Evolutionary conservation across 2,329 filamentous ascomycete species (phyloP), one percentile per base, ranked within the genome.

Genomic region (Fusarium sp.): DNA sequence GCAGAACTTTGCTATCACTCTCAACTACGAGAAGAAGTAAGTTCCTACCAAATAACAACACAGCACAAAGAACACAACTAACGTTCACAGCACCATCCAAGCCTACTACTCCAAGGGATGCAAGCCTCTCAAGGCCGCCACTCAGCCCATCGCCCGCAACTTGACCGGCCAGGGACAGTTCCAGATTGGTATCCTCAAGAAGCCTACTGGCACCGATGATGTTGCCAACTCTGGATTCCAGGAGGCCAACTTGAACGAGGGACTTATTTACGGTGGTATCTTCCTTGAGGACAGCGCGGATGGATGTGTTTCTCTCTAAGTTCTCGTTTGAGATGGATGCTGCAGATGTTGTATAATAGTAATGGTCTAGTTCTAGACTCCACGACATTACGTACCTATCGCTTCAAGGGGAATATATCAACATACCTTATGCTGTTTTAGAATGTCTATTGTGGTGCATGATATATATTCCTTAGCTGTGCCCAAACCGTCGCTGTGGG

Each of bases 141-240:
- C 85, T 2, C 79, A 82, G 23, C 80, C 85, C 1, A 75, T 87
- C 44, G 88, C 89, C 73, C 84, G 90, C 72, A 83, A 90, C 62
- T 83, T 69, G 59, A 70, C 84, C 44, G 89, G 89, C 9, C 85
- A 86, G 61, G 90, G 90, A 28, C 88, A 91, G 78, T 90, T 86
- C 79, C 90, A 92, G 78, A 86, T 91, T 58, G 90, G 90, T 40
- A 78, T 91, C 3, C 82, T 92, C 66, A 91, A 91, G 85, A 91
- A 91, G 83, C 85, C 87, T 10, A 84, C 86, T 53, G 83, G 86
- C 60, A 81, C 80, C 37, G 77, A 74, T 50, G 85, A 89, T 73
- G 82, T 88, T 43, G 83, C 83, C 49, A 85, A 85, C 76, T 77
- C 83, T 43, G 88, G 86, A 9, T 84, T 82, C 72, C 88, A 89